These are phyloP conservation scores for Tuber aestivum DNA, from an alignment of 495 filamentous ascomycete species.

Conservation along the genomic window DNA sequence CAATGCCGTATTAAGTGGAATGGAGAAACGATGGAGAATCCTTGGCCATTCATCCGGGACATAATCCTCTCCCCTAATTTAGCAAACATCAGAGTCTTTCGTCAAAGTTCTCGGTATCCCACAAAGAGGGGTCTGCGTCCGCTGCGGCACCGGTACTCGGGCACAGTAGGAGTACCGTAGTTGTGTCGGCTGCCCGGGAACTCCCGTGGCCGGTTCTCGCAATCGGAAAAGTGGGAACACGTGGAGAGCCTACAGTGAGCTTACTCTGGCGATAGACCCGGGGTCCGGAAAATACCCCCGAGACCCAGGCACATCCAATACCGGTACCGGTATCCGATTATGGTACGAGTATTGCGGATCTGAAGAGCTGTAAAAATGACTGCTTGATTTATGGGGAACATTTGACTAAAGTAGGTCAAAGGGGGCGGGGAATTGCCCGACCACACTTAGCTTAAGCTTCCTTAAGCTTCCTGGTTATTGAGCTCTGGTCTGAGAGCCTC, in stretches of 20 bases:
- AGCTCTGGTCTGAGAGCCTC: neutral
- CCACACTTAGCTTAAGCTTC: neutral
- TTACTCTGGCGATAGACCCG: neutral
- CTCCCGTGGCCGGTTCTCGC: neutral
- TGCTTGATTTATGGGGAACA: neutral
- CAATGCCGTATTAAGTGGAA: neutral
- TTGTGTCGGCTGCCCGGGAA: neutral
- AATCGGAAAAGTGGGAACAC: neutral
- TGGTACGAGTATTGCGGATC: neutral
- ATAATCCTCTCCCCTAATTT: neutral
- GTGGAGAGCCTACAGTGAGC: too few species aligned
- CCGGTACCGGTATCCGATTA: neutral
- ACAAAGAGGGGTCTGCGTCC: neutral
- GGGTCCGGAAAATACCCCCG: neutral
- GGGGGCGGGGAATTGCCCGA: neutral
- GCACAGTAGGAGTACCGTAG: too few species aligned
- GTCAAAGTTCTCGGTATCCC: neutral
- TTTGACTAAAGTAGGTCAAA: neutral
- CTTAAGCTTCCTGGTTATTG: too few species aligned
- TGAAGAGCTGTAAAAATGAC: neutral
- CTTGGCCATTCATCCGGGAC: neutral
- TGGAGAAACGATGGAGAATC: neutral
- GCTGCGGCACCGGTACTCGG: neutral
- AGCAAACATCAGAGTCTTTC: neutral
- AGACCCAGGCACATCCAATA: neutral